Percentiles rank a stretch among this genome's conserved stretches.
These are phyloP conservation scores for Annulohypoxylon bovei DNA, from an alignment of 495 filamentous ascomycete species.

Conservation along the genomic window DNA sequence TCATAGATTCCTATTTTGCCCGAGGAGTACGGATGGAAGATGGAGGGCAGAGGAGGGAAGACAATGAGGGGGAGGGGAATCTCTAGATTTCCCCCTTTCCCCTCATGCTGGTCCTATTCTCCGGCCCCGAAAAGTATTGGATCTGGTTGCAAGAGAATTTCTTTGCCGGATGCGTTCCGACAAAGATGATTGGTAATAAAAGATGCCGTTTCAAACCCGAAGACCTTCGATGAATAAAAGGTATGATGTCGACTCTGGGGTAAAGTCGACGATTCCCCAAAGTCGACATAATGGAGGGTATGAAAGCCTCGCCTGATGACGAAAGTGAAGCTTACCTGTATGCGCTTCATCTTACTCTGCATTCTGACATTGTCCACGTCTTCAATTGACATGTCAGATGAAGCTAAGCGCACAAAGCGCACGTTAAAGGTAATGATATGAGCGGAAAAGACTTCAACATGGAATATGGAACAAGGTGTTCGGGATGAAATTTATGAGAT, in stretches of 20 bases:
- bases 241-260: constrained; percentile 4
- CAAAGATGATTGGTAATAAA: constrained; percentile 20
- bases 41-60: background rate
- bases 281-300: constrained; percentile 17
- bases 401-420: background rate
- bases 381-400: constrained; percentile 34
- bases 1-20: constrained; percentile 6
- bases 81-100: background rate
- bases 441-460: constrained; percentile 2
- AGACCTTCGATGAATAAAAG: constrained; percentile 2
- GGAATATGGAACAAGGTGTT: constrained; percentile 1
- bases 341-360: constrained; percentile 6
- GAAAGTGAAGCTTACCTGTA: constrained; percentile 38
- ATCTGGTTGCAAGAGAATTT: constrained; percentile 1
- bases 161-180: constrained; percentile 6
- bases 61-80: background rate
- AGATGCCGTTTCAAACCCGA: constrained; percentile 14
- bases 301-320: constrained; percentile 12
- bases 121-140: constrained; percentile 20
- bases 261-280: constrained; percentile 22
- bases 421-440: constrained; percentile 9
- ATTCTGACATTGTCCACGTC: constrained; percentile 8
- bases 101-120: background rate
- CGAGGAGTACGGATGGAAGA: background rate
- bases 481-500: constrained; percentile 26